Evolutionary conservation across 2,329 filamentous ascomycete species (phyloP), one percentile per base, ranked within the genome.

Genomic region (Exophiala dermatitidis): DNA sequence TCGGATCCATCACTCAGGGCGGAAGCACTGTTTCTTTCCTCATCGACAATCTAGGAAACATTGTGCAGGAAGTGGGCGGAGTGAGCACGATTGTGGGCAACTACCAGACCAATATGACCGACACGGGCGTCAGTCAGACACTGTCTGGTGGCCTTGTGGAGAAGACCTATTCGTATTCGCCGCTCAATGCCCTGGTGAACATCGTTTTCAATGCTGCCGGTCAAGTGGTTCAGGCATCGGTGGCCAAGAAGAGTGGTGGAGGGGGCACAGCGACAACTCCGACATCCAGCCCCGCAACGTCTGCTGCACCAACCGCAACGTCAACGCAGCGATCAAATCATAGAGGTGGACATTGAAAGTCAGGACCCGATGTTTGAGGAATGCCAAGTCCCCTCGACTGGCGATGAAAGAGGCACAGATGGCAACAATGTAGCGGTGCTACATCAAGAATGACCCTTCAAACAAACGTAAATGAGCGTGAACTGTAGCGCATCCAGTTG

Each of bases 1-100:
- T 83, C 2, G 81, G 80, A 5, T 77, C 75, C 19, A 78, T 83
- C 57, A 77, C 78, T 2, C 77, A 80, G 58, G 77, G 78, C 46
- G 75, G 75, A 57, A 77, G 69, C 6, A 76, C 70, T 12, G 70
- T 81, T 43, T 77, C 75, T 58, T 81, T 81, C 69, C 57, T 81
- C 37, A 72, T 83, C 55, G 80, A 82, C 63, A 82, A 83, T 60
- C 70, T 83, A 2, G 80, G 80, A 34, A 82, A 83, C 60, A 82
- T 83, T 57, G 77, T 83, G 1, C 79, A 82, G 62, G 75, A 82
- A 60, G 77, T 81, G 0, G 71, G 71, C 0, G 76, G 74, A 26
- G 76, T 80, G 0, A 75, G 72, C 52, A 70, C 68, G 19, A 81
- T 83, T 54, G 77, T 83, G 4, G 81, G 80, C 47, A 77, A 80